Evolutionary conservation across 768 basidiomycete genomes (phyloP).

Genomic region (Lentinula detonsa): DNA sequence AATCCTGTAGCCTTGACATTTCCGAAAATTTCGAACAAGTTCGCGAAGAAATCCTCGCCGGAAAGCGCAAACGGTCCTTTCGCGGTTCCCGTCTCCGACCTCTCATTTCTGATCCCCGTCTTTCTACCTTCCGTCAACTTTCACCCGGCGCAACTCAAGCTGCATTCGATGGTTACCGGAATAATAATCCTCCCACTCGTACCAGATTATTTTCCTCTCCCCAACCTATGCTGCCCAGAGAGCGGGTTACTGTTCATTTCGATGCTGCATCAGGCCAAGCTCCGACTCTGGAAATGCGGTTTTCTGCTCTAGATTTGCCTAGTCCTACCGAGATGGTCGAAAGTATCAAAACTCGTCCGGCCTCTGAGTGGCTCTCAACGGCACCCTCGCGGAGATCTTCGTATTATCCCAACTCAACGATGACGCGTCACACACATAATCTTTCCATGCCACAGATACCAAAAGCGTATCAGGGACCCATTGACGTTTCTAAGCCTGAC

Average conservation of each 20-base stretch:
- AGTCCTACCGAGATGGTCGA: slow-evolving; percentile 23
- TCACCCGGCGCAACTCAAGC: slow-evolving; percentile 37
- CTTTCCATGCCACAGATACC: neutral
- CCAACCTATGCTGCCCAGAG: slow-evolving; percentile 8
- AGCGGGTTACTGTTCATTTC: slow-evolving; percentile 47
- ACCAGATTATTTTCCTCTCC: neutral
- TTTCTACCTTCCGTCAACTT: slow-evolving; percentile 50
- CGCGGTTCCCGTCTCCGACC: slow-evolving; percentile 34
- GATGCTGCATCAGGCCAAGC: slow-evolving; percentile 25
- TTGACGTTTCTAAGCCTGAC: neutral
- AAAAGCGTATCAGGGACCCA: neutral
- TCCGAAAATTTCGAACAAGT: slow-evolving; percentile 49
- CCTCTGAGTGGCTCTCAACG: slow-evolving; percentile 11
- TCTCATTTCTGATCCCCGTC: slow-evolving; percentile 50
- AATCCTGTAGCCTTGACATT: slow-evolving; percentile 28
- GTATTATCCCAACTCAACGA: slow-evolving; percentile 8
- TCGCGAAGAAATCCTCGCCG: slow-evolving; percentile 26
- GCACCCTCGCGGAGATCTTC: slow-evolving; percentile 2
- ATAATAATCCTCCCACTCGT: slow-evolving; percentile 1
- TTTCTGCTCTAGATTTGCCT: slow-evolving; percentile 43
- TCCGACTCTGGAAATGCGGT: slow-evolving; percentile 49
- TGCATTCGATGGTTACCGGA: neutral
- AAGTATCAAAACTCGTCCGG: slow-evolving; percentile 18
- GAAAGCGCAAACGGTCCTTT: slow-evolving; percentile 13
- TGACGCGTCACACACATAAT: neutral